Evolutionary conservation across 2,329 filamentous ascomycete species (phyloP).

Genomic region (Trichoderma atroviride): DNA sequence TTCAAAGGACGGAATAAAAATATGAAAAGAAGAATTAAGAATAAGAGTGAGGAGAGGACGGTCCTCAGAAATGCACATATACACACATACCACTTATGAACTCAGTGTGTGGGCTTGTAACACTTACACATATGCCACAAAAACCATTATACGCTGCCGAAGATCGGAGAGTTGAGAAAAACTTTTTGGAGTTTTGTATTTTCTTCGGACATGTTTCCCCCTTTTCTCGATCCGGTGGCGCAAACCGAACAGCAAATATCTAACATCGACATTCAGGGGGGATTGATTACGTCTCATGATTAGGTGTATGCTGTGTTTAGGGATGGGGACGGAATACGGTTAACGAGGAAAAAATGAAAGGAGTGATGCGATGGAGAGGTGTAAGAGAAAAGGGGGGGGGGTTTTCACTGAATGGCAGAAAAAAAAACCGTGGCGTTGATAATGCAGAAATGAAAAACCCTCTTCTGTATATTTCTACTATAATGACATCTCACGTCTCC

Average conservation of each 20-base stretch:
- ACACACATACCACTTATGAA: slow-evolving; percentile 10
- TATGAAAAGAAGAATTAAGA: background rate
- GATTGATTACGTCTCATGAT: slow-evolving; percentile 13
- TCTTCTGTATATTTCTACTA: slow-evolving; percentile 26
- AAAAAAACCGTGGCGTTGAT: background rate
- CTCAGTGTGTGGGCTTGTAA: slow-evolving; percentile 10
- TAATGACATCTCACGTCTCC: slow-evolving; percentile 25
- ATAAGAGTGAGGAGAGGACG: background rate
- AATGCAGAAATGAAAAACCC: slow-evolving; percentile 21
- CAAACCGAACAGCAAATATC: background rate
- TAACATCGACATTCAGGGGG: background rate
- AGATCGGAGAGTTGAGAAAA: slow-evolving; percentile 17
- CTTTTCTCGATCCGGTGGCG: background rate
- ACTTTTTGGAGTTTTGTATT: slow-evolving; percentile 5
- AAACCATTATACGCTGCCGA: background rate
- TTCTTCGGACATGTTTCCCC: background rate
- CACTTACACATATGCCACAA: slow-evolving; percentile 8
- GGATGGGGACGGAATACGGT: background rate
- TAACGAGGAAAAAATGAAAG: background rate
- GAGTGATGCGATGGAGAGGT: background rate
- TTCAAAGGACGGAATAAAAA: background rate
- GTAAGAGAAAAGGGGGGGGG: background rate
- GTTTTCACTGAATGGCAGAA: background rate
- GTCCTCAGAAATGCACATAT: background rate
- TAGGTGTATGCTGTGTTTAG: slow-evolving; percentile 6